Evolutionary conservation across 2,329 filamentous ascomycete genomes (phyloP).

Genomic region (Akanthomyces dipterigenus): DNA sequence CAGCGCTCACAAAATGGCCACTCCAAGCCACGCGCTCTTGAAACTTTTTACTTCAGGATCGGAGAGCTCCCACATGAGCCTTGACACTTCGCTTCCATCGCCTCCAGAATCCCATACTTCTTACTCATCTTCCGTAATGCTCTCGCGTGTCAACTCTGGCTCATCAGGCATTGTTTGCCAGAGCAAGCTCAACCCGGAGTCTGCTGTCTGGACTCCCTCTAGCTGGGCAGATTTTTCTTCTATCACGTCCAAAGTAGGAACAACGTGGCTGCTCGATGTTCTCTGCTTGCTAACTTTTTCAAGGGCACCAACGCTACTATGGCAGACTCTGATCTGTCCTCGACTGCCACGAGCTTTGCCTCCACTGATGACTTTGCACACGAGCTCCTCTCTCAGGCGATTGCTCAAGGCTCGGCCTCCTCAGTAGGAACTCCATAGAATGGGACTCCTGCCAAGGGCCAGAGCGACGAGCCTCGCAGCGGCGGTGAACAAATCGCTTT

Average conservation of each 20-base stretch:
- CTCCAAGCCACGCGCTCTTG: not conserved
- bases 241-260: not conserved
- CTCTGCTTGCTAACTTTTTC: not conserved
- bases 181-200: constrained; percentile 9
- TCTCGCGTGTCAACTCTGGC: not conserved
- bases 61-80: not conserved
- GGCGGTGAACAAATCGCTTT: not conserved
- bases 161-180: not conserved
- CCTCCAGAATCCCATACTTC: not conserved
- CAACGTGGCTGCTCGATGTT: not conserved
- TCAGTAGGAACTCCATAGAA: constrained; percentile 14
- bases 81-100: not conserved
- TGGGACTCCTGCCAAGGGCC: constrained; percentile 11
- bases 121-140: not conserved
- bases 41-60: not conserved
- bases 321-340: not conserved
- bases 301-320: not conserved
- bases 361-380: not conserved
- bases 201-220: constrained; percentile 6
- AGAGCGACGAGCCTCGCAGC: not conserved
- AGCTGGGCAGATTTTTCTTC: not conserved
- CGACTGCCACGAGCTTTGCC: not conserved
- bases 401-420: constrained; percentile 7
- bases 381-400: constrained; percentile 2
- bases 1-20: not conserved